Conservation (phyloP, 2,329 filamentous ascomycete genomes). For the Orbilia brochopaga region DNA sequence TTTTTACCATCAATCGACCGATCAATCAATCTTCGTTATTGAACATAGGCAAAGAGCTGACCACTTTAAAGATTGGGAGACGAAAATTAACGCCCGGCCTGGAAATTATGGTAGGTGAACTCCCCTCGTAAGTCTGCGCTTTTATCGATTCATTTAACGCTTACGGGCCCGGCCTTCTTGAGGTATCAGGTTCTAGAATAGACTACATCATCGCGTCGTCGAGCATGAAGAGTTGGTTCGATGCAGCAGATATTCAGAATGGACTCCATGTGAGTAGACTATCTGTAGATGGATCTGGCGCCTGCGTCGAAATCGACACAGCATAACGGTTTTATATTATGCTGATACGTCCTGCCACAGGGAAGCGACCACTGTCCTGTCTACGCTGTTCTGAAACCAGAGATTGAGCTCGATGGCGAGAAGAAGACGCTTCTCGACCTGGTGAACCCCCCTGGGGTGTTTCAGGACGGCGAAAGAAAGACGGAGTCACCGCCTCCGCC, state of each 20-base stretch:
- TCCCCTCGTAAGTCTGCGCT: background rate
- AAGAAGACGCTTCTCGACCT: constrained; percentile 70
- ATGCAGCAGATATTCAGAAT: constrained; percentile 84
- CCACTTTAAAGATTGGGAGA: constrained; percentile 70
- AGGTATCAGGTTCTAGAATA: constrained; percentile 76
- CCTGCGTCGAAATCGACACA: background rate
- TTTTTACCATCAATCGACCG: constrained; percentile 3
- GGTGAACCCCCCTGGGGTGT: constrained; percentile 77
- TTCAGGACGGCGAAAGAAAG: constrained; percentile 69
- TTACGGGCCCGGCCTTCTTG: background rate
- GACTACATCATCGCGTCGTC: constrained; percentile 89
- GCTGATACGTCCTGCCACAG: constrained; percentile 57
- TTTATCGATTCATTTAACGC: no score
- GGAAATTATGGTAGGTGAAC: constrained; percentile 68
- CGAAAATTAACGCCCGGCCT: constrained; percentile 90
- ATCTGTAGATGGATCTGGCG: background rate
- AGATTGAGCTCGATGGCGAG: constrained; percentile 63
- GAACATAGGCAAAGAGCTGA: constrained; percentile 12
- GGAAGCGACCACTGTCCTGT: constrained; percentile 97
- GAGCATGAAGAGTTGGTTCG: constrained; percentile 79
- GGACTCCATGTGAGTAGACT: constrained; percentile 69
- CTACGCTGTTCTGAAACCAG: constrained; percentile 74
- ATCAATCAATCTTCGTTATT: no score
- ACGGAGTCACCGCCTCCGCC: constrained; percentile 70
- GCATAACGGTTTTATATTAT: background rate